These are phyloP conservation scores for Arthrinium phaeospermum DNA, from an alignment of 2,329 filamentous ascomycete genomes.

Conservation along the genomic window DNA sequence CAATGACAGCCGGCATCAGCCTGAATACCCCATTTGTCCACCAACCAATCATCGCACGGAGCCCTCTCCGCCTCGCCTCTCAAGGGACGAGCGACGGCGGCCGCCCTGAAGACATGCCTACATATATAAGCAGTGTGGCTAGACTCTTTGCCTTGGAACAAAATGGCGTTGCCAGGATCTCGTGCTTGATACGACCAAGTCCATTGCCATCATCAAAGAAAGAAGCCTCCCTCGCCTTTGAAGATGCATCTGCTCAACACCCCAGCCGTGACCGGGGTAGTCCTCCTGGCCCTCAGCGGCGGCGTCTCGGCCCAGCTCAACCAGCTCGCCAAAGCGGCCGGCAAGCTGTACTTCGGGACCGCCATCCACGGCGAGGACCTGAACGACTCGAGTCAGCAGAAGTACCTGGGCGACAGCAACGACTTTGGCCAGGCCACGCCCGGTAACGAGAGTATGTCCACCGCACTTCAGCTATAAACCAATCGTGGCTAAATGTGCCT, in stretches of 20 bases:
- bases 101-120: background rate
- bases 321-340: constrained; percentile 56
- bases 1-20: background rate
- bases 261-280: constrained; percentile 24
- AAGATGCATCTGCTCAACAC: background rate
- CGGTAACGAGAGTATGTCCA: constrained; percentile 57
- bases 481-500: background rate
- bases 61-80: background rate
- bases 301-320: constrained; percentile 47
- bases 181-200: background rate
- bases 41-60: background rate
- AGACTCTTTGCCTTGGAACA: too few species aligned
- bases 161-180: too few species aligned
- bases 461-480: background rate
- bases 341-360: constrained; percentile 65
- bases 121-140: background rate
- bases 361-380: constrained; percentile 58
- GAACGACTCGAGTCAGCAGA: constrained; percentile 50
- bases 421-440: constrained; percentile 69
- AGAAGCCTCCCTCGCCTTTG: background rate
- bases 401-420: constrained; percentile 55
- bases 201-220: background rate
- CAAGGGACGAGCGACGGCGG: background rate
- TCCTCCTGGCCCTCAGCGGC: constrained; percentile 34
- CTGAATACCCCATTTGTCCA: background rate